phyloP scores from a whole-genome alignment of 1,139 yeast genomes.

The Blastobotrys malaysiensis region DNA sequence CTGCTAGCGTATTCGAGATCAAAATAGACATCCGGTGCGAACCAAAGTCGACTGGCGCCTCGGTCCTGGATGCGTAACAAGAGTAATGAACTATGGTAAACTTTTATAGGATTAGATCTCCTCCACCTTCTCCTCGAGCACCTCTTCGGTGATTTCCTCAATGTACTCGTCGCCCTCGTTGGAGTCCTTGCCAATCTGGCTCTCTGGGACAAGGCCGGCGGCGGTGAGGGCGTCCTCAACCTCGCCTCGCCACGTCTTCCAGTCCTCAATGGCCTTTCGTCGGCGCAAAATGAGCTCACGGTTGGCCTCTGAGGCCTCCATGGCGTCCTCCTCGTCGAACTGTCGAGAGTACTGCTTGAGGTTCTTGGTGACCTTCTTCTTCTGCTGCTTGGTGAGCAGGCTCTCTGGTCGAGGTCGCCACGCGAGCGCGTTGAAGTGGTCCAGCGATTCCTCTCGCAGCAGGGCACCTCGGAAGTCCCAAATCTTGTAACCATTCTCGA shows the following conservation, averaged over 20 bases:
- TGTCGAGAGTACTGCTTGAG: conserved; percentile 85
- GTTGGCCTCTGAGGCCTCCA: conserved; percentile 92
- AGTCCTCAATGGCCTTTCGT: conserved; percentile 75
- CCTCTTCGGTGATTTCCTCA: conserved; percentile 73
- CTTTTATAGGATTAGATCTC: neutral
- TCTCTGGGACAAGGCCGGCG: conserved; percentile 36
- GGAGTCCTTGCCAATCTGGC: conserved; percentile 21
- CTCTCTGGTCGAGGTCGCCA: conserved; percentile 98
- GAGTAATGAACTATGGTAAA: too few relatives aligned
- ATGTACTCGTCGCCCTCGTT: conserved; percentile 53
- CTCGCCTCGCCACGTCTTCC: conserved; percentile 72
- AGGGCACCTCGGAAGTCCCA: conserved; percentile 78
- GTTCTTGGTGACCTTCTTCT: conserved; percentile 86
- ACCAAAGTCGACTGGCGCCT: too few relatives aligned
- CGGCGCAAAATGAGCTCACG: conserved; percentile 85
- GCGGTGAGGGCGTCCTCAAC: conserved; percentile 47
- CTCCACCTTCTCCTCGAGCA: conserved; percentile 46
- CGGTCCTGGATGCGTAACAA: too few relatives aligned
- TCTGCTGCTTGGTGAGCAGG: conserved; percentile 66
- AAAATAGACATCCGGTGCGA: too few relatives aligned
- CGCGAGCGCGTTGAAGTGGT: conserved; percentile 78
- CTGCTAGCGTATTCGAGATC: too few relatives aligned
- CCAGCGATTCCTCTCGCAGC: conserved; percentile 69
- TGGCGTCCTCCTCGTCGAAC: conserved; percentile 92
- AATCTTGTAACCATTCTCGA: conserved; percentile 87